phyloP scores from a whole-genome alignment of 1,284 basidiomycete genomes.

The Chondrostereum purpureum region DNA sequence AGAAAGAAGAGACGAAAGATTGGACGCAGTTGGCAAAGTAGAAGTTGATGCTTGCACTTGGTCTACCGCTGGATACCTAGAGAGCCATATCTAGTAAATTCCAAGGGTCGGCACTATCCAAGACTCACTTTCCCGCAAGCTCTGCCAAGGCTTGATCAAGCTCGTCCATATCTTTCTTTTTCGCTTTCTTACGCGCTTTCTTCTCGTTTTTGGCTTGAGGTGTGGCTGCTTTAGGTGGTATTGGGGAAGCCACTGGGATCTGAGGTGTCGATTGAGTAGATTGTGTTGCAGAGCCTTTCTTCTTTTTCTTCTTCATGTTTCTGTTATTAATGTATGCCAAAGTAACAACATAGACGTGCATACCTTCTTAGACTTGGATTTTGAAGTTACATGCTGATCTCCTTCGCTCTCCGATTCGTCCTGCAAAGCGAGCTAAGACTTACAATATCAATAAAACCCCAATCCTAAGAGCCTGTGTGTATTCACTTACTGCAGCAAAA shows the following conservation, averaged over 20 bases:
- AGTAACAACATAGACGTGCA: slow-evolving; percentile 5
- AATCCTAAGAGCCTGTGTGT: too few species aligned
- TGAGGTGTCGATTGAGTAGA: slow-evolving; percentile 7
- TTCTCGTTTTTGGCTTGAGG: slow-evolving; percentile 28
- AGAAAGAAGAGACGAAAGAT: slow-evolving; percentile 53
- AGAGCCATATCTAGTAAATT: too few species aligned
- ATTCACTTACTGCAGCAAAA: slow-evolving; percentile 52
- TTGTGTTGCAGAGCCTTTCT: slow-evolving; percentile 17
- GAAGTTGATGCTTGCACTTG: slow-evolving; percentile 28
- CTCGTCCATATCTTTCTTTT: slow-evolving; percentile 68
- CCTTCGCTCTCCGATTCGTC: slow-evolving; percentile 18
- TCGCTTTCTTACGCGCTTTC: slow-evolving; percentile 53
- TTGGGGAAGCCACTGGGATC: slow-evolving; percentile 5
- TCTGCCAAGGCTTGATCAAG: slow-evolving; percentile 80
- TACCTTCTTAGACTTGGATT: slow-evolving; percentile 28
- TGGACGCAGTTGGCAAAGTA: slow-evolving; percentile 19
- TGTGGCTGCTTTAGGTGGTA: slow-evolving; percentile 11
- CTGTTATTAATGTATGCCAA: slow-evolving; percentile 4
- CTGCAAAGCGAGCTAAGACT: slow-evolving; percentile 20
- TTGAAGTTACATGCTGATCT: slow-evolving; percentile 19
- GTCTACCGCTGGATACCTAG: slow-evolving; percentile 52
- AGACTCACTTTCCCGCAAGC: slow-evolving; percentile 63
- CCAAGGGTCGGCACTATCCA: too few species aligned
- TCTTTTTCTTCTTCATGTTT: slow-evolving; percentile 29
- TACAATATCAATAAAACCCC: too few species aligned